Conservation (phyloP, 192 early-diverging fungal genomes). For the Rhizophagus prolifer region DNA sequence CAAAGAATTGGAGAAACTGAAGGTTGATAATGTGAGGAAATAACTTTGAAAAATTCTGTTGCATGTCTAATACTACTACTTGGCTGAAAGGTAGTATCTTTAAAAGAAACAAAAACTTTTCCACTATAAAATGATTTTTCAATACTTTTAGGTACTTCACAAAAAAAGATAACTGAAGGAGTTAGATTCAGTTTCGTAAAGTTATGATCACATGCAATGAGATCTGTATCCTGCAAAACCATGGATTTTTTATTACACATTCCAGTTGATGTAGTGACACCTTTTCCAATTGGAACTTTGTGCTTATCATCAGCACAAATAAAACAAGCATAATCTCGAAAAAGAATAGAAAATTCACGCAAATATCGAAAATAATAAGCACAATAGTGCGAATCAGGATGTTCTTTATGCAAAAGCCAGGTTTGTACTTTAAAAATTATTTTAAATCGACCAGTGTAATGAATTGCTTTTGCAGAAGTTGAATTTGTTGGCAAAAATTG, state of each 20-base stretch:
- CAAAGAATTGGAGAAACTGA: too few species aligned
- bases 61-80: too few species aligned
- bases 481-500: neutral
- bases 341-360: neutral
- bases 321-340: neutral
- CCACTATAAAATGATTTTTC: too few species aligned
- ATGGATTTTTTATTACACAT: neutral
- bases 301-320: conserved; percentile 11
- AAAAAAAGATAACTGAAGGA: too few species aligned
- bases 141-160: too few species aligned
- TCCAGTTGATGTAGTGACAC: neutral
- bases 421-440: conserved; percentile 2
- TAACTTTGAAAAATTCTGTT: too few species aligned
- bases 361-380: neutral
- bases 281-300: neutral
- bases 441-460: neutral
- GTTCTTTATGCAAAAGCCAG: neutral
- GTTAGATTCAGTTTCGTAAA: too few species aligned
- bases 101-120: too few species aligned
- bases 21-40: too few species aligned
- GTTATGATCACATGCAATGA: neutral
- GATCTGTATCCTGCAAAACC: neutral
- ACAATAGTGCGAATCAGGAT: neutral
- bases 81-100: too few species aligned
- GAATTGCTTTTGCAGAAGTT: neutral